Conservation (phyloP, 73 alveolate genomes). For the Tetrahymena malaccensis region DNA sequence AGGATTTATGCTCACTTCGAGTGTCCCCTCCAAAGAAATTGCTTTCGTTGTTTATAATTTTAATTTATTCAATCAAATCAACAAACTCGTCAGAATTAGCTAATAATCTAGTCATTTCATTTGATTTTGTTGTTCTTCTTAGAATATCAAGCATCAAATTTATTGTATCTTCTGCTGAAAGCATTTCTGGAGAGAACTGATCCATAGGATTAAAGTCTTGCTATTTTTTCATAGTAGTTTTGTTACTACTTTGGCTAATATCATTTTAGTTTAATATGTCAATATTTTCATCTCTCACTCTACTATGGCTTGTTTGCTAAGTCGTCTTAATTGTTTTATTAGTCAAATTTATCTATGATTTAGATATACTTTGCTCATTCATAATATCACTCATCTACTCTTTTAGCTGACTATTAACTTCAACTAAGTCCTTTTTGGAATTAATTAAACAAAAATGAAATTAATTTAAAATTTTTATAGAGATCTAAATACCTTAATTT, state of each 20-base stretch:
- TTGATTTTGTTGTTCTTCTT: background rate
- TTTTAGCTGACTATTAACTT: background rate
- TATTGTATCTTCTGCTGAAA: background rate
- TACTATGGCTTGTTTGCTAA: background rate
- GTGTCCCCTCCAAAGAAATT: background rate
- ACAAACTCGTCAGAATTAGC: background rate
- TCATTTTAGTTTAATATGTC: background rate
- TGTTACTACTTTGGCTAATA: background rate
- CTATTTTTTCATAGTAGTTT: background rate
- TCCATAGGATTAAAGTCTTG: background rate
- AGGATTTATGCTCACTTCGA: background rate
- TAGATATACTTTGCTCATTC: background rate
- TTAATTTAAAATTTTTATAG: background rate
- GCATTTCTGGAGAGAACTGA: background rate
- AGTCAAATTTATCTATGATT: background rate
- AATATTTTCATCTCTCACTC: background rate
- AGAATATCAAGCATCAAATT: background rate
- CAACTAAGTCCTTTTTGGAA: background rate
- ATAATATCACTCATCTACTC: background rate
- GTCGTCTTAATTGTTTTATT: background rate
- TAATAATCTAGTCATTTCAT: background rate
- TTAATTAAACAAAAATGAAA: background rate
- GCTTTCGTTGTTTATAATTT: background rate
- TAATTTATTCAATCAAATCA: background rate
- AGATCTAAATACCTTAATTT: background rate